Evolutionary conservation across 139 green algal genomes (phyloP).

Genomic region (Pseudopediastrum boryanum): DNA sequence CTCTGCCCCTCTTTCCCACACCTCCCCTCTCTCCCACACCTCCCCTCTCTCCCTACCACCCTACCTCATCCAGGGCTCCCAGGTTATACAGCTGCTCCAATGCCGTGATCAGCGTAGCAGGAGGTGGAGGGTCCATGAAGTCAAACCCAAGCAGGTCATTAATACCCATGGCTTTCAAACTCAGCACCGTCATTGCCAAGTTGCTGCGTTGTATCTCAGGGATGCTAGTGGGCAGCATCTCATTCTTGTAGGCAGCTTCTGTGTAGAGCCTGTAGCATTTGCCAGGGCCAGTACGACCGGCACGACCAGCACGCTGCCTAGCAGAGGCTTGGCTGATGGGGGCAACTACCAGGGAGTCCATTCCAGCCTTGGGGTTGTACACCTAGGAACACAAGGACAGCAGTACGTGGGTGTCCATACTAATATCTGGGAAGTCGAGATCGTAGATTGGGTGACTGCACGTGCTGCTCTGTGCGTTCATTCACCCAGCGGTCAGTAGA

Average conservation of each 20-base stretch:
- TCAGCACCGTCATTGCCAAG: slow-evolving; percentile 86
- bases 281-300: slow-evolving; percentile 91
- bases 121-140: slow-evolving; percentile 98
- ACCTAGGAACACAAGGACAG: slow-evolving; percentile 73
- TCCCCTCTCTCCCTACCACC: too few species aligned
- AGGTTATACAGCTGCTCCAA: slow-evolving; percentile 98
- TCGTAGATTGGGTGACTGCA: too few species aligned
- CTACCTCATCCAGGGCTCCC: slow-evolving; percentile 92
- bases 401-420: too few species aligned
- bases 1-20: neutral
- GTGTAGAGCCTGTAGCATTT: slow-evolving; percentile 94
- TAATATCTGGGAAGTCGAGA: too few species aligned
- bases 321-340: slow-evolving; percentile 94
- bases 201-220: slow-evolving; percentile 94
- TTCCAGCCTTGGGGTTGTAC: slow-evolving; percentile 87
- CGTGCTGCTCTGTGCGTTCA: too few species aligned
- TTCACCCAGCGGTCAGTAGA: too few species aligned
- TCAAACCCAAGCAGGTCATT: slow-evolving; percentile 98
- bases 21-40: neutral
- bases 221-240: slow-evolving; percentile 88
- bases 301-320: slow-evolving; percentile 90
- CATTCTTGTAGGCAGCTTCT: slow-evolving; percentile 87
- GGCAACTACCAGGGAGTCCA: slow-evolving; percentile 95
- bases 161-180: slow-evolving; percentile 98
- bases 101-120: slow-evolving; percentile 71